Conservation (phyloP, 2,329 filamentous ascomycete genomes). For the Penicillium sp. region DNA sequence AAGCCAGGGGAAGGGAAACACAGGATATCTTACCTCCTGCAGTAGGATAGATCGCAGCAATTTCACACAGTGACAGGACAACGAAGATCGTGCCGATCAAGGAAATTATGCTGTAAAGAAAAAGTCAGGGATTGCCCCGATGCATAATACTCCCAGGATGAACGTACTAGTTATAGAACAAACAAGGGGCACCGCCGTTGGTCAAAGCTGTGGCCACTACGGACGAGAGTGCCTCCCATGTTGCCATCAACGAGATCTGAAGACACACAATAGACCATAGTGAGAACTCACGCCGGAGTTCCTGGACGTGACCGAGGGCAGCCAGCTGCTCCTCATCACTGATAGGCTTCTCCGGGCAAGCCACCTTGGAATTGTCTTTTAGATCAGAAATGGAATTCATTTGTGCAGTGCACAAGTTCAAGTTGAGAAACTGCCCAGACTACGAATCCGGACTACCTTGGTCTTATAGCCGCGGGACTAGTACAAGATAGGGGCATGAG, state of each 20-base stretch:
- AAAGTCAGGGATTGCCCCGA: background rate
- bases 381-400: conserved; percentile 6
- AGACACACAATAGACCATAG: conserved; percentile 47
- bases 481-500: background rate
- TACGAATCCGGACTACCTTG: background rate
- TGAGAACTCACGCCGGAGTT: conserved; percentile 41
- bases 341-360: conserved; percentile 13
- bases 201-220: conserved; percentile 47
- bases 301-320: conserved; percentile 24
- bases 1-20: background rate
- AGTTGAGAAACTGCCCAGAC: background rate
- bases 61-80: conserved; percentile 43
- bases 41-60: conserved; percentile 36
- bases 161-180: conserved; percentile 24
- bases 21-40: conserved; percentile 20
- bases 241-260: conserved; percentile 53
- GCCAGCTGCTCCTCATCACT: conserved; percentile 25
- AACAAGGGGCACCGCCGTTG: conserved; percentile 43
- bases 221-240: conserved; percentile 53
- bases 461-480: background rate
- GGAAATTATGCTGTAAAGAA: conserved; percentile 38
- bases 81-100: conserved; percentile 44
- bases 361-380: conserved; percentile 7
- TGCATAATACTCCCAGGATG: background rate
- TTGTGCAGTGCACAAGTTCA: background rate